Evolutionary conservation across 306 rosid genomes (phyloP).

Genomic region (Pachyrhizus erosus): DNA sequence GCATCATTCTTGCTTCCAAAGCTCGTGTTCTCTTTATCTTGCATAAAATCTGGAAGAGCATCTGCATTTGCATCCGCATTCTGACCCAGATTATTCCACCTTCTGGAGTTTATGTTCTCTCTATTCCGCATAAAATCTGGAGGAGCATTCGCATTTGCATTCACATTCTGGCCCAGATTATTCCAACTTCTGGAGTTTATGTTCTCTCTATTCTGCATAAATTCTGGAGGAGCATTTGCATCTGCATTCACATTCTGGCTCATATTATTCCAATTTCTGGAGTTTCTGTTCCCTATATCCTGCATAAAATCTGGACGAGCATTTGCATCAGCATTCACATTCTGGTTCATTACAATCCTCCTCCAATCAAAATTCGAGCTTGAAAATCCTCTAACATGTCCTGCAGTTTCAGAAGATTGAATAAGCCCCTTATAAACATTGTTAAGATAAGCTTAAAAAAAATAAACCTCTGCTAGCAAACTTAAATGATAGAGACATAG

Average conservation of each 20-base stretch:
- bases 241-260: conserved; percentile 2
- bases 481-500: not conserved
- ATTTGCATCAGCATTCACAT: conserved; percentile 2
- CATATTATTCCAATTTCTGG: conserved; percentile 24
- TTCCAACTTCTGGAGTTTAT: conserved; percentile 27
- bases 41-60: conserved; percentile 39
- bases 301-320: conserved; percentile 39
- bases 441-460: not conserved
- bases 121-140: conserved; percentile 37
- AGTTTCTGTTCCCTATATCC: conserved; percentile 38
- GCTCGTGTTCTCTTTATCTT: conserved; percentile 36
- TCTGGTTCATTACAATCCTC: not conserved
- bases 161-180: not conserved
- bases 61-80: not conserved
- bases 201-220: conserved; percentile 36
- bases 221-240: conserved; percentile 24
- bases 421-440: conserved; percentile 20
- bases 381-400: conserved; percentile 47
- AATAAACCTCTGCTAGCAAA: conserved; percentile 2
- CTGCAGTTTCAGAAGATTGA: conserved; percentile 42
- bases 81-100: not conserved
- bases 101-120: conserved; percentile 40
- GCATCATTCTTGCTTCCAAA: conserved; percentile 42
- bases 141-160: conserved; percentile 25
- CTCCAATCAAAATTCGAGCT: conserved; percentile 16